These are phyloP conservation scores for Nidularia pulvinata DNA, from an alignment of 768 basidiomycete species.

Conservation along the genomic window DNA sequence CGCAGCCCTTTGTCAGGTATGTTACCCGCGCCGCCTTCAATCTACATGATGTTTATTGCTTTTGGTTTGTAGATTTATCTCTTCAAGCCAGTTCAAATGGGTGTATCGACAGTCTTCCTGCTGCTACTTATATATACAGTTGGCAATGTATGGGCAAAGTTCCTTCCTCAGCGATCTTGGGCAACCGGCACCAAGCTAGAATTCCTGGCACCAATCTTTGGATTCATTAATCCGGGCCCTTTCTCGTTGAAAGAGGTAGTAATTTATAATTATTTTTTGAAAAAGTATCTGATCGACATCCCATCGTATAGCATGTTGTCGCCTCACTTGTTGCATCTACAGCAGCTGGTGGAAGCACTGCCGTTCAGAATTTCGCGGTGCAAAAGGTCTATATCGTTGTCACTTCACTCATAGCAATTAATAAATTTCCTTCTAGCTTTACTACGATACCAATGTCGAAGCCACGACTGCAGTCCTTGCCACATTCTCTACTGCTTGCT, in stretches of 20 bases:
- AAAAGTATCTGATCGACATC: too few relatives aligned
- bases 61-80: slow-evolving; percentile 43
- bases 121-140: slow-evolving; percentile 50
- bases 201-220: slow-evolving; percentile 33
- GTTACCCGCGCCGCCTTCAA: slow-evolving; percentile 2
- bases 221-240: slow-evolving; percentile 56
- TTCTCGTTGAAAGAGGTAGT: slow-evolving; percentile 60
- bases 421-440: slow-evolving; percentile 34
- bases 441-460: slow-evolving; percentile 55
- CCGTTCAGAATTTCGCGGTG: slow-evolving; percentile 62
- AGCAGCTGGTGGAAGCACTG: slow-evolving; percentile 48
- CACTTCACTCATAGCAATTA: background rate
- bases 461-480: slow-evolving; percentile 58
- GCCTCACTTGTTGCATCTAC: slow-evolving; percentile 58
- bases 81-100: slow-evolving; percentile 56
- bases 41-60: background rate
- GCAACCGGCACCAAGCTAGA: slow-evolving; percentile 43
- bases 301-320: slow-evolving; percentile 23
- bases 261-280: too few relatives aligned
- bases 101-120: slow-evolving; percentile 56
- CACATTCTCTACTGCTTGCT: slow-evolving; percentile 64
- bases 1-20: slow-evolving; percentile 56
- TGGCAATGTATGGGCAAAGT: slow-evolving; percentile 47
- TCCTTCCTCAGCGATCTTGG: slow-evolving; percentile 38
- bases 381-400: slow-evolving; percentile 37